Percentiles rank a stretch among this genome's conserved stretches.
Evolutionary conservation across 345 rosid genomes (phyloP).

Genomic region (Physaria fendleri): DNA sequence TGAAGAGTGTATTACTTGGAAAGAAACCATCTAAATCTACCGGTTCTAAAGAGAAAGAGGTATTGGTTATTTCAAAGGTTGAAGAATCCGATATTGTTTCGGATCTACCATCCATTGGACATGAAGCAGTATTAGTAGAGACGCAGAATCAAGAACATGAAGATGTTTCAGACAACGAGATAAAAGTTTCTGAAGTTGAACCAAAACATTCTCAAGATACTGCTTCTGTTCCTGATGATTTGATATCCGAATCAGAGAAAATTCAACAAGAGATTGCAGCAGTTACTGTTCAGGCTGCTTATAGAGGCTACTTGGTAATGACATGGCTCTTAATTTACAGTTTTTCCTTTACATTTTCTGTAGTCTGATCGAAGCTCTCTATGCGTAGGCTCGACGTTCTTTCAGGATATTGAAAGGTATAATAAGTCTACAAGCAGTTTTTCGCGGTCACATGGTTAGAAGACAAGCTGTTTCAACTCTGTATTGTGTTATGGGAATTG

Average conservation of each 20-base stretch:
- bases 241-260: constrained; percentile 42
- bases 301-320: constrained; percentile 32
- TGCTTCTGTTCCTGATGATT: constrained; percentile 21
- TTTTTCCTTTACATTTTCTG: background rate
- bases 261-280: constrained; percentile 56
- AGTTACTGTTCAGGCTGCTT: constrained; percentile 66
- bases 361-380: background rate
- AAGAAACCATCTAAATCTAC: constrained; percentile 73
- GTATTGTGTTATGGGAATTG: constrained; percentile 30
- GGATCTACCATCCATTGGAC: constrained; percentile 38
- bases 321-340: background rate
- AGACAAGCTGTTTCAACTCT: constrained; percentile 34
- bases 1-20: constrained; percentile 70
- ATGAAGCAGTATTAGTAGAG: constrained; percentile 29
- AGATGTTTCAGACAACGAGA: constrained; percentile 31
- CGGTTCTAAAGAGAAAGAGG: constrained; percentile 60
- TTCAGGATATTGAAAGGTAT: constrained; percentile 34
- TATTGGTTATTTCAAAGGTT: constrained; percentile 49
- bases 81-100: constrained; percentile 43
- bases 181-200: constrained; percentile 33
- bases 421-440: constrained; percentile 40
- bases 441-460: constrained; percentile 44
- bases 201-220: constrained; percentile 31
- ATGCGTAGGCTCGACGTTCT: constrained; percentile 28
- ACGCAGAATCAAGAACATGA: constrained; percentile 38